Evolutionary conservation across 163 green algal genomes (phyloP).

Genomic region (Scenedesmus sp.): DNA sequence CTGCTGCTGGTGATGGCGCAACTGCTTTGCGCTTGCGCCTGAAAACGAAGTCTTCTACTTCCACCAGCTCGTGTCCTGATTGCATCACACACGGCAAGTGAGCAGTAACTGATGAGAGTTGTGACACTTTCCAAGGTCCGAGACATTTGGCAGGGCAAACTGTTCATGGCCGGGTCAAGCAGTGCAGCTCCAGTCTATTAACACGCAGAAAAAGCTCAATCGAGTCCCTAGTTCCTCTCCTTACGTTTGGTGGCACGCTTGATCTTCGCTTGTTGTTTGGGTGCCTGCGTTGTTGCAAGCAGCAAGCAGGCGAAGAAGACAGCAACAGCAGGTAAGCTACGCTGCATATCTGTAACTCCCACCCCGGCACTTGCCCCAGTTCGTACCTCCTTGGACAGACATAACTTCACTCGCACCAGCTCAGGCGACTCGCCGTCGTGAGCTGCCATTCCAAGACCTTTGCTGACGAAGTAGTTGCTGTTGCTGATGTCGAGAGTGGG

Average conservation of each 20-base stretch:
- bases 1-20: not conserved
- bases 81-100: not conserved
- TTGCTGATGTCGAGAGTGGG: not conserved
- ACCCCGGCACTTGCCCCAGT: not conserved
- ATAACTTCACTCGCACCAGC: slow-evolving; percentile 4
- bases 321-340: not conserved
- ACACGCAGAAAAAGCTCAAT: not conserved
- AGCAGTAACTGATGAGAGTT: not conserved
- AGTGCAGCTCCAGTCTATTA: not conserved
- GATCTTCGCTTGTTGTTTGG: slow-evolving; percentile 14
- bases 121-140: not conserved
- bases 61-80: slow-evolving; percentile 41
- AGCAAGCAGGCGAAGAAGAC: not conserved
- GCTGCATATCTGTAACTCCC: not conserved
- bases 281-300: not conserved
- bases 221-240: not conserved
- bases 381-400: not conserved
- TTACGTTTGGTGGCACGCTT: slow-evolving; percentile 44
- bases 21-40: slow-evolving; percentile 30
- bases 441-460: not conserved
- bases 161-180: not conserved
- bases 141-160: too few relatives aligned
- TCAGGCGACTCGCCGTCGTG: slow-evolving; percentile 1
- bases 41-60: slow-evolving; percentile 27
- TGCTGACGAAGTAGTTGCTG: not conserved